Base-by-base conservation (phyloP, 805 yeast species). In the Torulaspora quercuum region DNA sequence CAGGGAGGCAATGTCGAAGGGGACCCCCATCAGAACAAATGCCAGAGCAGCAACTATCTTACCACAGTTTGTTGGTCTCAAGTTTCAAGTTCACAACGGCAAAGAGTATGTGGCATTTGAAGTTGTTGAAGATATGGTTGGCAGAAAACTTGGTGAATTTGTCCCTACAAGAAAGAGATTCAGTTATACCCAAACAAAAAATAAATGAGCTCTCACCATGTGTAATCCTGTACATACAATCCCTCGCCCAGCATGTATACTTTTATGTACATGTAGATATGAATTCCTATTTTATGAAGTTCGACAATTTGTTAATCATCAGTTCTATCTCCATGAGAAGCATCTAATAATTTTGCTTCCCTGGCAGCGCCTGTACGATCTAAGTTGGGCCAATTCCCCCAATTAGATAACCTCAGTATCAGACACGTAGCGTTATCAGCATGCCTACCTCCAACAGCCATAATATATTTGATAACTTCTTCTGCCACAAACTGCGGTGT, bases 371-470 rank as follows among this genome's bases (percentile, higher is more conserved):
- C 97, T 0, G 97, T 87, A 31, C 95, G 66, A 63, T 90, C 97
- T 3, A 69, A 53, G 38, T 73, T 63, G 6, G 92, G 90, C 97
- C 98, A 92, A 37, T 78, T 73, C 5, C 95, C 96, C 98, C 98
- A 92, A 7, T 95, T 95, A 22, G 74, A 71, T 38, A 92, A 65
- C 41, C 94, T 68, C 7, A 90, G 61, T 4, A 92, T 84, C 44
- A 82, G 53, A 57, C 96, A 87, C 2, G 97, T 87, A n/a, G 97
- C 95, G 62, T 92, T 92, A 59, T 92, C 98, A 52, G 85, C 88
- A 19, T 56, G 53, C 41, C 43, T 57, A 2, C 95, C 92, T 9
- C 95, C 95, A 6, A 89, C 73, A 26, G 84, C 84, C 55, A 82
- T 88, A 7, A 88, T 82, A 57, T 80, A 92, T 50, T 79, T 73